phyloP scores from a whole-genome alignment of 139 green algal genomes.

The Chlamydomonas sphaeroides region DNA sequence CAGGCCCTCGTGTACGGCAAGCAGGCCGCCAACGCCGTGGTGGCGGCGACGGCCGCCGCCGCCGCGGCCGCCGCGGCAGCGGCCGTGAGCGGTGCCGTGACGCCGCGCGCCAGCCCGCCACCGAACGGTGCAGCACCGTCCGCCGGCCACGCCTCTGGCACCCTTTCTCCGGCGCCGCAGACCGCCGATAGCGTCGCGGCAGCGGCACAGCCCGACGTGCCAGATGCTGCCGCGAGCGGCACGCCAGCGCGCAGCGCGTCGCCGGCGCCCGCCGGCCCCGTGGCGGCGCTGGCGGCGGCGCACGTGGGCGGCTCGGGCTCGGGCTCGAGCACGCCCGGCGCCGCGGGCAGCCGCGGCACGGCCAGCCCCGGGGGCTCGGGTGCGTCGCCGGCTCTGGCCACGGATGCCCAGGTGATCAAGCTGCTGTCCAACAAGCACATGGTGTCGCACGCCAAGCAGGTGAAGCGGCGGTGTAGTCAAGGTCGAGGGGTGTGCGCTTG shows the following conservation, averaged over 20 bases:
- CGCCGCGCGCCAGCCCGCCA: neutral
- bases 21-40: neutral
- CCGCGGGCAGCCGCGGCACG: neutral
- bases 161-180: no score
- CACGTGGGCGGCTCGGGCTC: neutral
- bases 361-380: neutral
- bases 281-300: neutral
- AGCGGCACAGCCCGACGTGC: no score
- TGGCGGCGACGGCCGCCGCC: neutral
- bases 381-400: constrained; percentile 6
- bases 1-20: constrained; percentile 6
- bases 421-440: constrained; percentile 28
- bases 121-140: no score
- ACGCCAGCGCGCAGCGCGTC: no score
- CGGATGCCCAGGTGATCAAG: constrained; percentile 4
- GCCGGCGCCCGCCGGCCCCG: no score
- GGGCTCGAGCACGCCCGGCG: neutral
- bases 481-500: no score
- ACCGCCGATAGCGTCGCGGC: no score
- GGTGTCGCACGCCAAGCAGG: neutral
- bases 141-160: no score
- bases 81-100: neutral
- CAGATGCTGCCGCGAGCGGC: no score
- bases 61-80: neutral
- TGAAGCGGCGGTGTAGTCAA: no score